Conservation (phyloP, 78 protist genomes). For the Bigelowiella natans region DNA sequence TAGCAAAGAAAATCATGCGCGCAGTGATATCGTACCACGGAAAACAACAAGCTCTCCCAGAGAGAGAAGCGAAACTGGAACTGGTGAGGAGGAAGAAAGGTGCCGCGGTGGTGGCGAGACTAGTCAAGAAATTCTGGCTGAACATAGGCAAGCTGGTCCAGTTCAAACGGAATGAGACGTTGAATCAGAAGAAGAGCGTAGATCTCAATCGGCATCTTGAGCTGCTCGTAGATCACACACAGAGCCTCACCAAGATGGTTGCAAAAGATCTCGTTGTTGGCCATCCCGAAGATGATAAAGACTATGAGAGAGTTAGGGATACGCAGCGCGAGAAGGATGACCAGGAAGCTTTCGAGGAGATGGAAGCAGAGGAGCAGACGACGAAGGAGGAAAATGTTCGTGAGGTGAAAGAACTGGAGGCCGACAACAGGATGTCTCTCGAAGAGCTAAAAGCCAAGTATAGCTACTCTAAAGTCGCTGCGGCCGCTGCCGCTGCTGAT, state of each 20-base stretch:
- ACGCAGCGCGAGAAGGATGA: neutral
- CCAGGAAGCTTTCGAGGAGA: neutral
- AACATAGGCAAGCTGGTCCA: conserved; percentile 6
- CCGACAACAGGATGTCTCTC: neutral
- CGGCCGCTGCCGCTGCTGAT: too few species aligned
- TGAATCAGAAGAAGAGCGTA: neutral
- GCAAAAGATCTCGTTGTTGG: neutral
- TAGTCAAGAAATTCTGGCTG: neutral
- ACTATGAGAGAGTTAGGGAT: neutral
- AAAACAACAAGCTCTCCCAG: neutral
- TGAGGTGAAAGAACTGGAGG: neutral
- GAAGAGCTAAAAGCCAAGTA: neutral
- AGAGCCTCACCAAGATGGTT: neutral
- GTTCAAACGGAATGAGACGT: neutral
- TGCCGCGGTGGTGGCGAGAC: neutral
- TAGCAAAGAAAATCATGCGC: neutral
- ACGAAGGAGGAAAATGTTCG: neutral
- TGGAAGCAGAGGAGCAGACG: neutral
- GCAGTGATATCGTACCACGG: neutral
- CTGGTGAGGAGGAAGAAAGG: neutral
- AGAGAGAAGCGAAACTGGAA: neutral
- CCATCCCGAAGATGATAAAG: neutral
- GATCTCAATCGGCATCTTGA: neutral
- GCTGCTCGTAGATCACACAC: neutral
- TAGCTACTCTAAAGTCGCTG: neutral